Base-by-base conservation (phyloP, 1,139 yeast genomes). In the Blastobotrys buckinghamii region DNA sequence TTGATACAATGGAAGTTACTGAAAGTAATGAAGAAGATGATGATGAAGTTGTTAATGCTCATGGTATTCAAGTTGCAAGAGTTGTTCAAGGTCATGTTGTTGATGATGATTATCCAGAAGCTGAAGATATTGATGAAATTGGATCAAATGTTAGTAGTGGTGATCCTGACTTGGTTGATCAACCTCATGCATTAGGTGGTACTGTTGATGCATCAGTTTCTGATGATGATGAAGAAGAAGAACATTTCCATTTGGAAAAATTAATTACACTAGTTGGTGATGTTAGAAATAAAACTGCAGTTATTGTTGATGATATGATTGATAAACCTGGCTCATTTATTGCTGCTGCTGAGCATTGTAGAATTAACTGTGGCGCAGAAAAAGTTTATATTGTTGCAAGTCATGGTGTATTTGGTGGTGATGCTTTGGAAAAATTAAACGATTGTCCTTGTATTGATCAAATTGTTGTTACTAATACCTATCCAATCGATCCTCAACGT, bases 61-160 rank as follows among this genome's bases (percentile, higher is more conserved):
- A 86, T 40, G 96, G 92, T 58, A 80, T 94, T 63, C 97, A 90
- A 69, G 90, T 97, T 15, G 98, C 97, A 7, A 78, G 98, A 68
- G 83, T 94, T 45, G 92, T 94, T 41, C 86, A 90, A 64, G 99
- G 99, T 47, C 98, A 94, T 64, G 97, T 94, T 59, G 95, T 94
- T 33, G 95, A 87, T 61, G 97, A 89, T 63, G 94, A 85, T 61
- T 81, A 79, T 57, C 22, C 44, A 29, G 24, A 19, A 16, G 12
- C 8, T 29, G 16, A 17, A 12, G 44, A 40, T n/a, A 34, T 10
- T 16, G 48, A 27, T 24, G 37, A 29, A 15, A 22, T 43, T 22
- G 36, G 40, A 13, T 24, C 32, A 13, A n/a, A 16, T 10, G 6
- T 15, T 6, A 34, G 24, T 27, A 44, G 19, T 13, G 20, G 15